These are phyloP conservation scores for Arabidopsis hybrid DNA, from an alignment of 441 rosid species.

Conservation along the genomic window DNA sequence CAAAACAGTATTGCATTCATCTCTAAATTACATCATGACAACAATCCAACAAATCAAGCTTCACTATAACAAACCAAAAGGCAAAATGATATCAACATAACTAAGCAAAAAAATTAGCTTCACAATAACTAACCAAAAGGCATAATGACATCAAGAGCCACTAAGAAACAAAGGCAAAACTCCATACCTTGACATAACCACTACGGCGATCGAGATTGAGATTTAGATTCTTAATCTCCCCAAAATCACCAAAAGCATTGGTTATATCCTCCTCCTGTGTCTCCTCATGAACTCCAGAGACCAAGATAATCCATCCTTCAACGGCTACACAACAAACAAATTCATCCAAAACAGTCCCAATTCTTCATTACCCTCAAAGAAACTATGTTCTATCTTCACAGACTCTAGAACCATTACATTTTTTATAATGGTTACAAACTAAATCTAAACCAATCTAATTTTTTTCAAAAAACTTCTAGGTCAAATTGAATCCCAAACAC, in stretches of 20 bases:
- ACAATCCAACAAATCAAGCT: not conserved
- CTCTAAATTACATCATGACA: not conserved
- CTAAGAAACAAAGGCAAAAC: slow-evolving; percentile 1
- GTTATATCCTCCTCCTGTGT: slow-evolving; percentile 94
- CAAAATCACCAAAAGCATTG: slow-evolving; percentile 87
- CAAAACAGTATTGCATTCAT: slow-evolving; percentile 1
- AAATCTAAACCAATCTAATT: not conserved
- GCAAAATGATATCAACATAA: not conserved
- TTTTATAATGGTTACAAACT: not conserved
- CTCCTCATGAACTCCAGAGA: slow-evolving; percentile 89
- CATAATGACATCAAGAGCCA: slow-evolving; percentile 4
- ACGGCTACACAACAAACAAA: slow-evolving; percentile 60
- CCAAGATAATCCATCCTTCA: slow-evolving; percentile 97
- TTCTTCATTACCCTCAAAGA: not conserved
- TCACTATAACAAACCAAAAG: not conserved
- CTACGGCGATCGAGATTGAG: slow-evolving; percentile 94
- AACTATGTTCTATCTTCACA: not conserved
- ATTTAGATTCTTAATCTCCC: slow-evolving; percentile 88
- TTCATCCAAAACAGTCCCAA: slow-evolving; percentile 17
- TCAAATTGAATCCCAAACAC: slow-evolving; percentile 12
- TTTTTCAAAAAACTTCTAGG: slow-evolving; percentile 10
- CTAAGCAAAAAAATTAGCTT: not conserved
- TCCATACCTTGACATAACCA: slow-evolving; percentile 91
- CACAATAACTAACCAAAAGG: not conserved
- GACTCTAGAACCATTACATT: not conserved